Evolutionary conservation across 441 rosid genomes (phyloP).

Genomic region (Bocquillonia castaneifolia): DNA sequence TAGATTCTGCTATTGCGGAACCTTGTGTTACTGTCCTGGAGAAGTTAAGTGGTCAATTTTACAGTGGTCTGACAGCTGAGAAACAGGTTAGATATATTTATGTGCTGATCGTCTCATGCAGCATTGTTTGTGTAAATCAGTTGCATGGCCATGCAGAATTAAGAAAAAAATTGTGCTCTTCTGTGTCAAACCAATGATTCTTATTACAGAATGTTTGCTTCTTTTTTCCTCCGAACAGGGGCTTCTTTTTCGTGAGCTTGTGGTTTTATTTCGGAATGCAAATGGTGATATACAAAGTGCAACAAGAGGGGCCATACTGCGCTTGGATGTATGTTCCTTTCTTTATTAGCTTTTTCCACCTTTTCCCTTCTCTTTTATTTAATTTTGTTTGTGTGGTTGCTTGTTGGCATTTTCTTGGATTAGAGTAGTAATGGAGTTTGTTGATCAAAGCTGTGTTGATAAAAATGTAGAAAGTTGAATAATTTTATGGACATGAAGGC

Average conservation of each 20-base stretch:
- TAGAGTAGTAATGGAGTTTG: not conserved
- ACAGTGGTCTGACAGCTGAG: slow-evolving; percentile 44
- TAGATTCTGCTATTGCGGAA: slow-evolving; percentile 49
- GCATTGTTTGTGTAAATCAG: not conserved
- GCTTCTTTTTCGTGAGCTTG: slow-evolving; percentile 57
- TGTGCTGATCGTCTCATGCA: not conserved
- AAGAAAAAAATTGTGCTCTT: not conserved
- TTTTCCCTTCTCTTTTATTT: not conserved
- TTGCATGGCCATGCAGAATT: not conserved
- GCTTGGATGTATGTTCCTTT: slow-evolving; percentile 58
- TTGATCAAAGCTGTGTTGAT: not conserved
- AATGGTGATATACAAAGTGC: slow-evolving; percentile 65
- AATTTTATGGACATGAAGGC: not conserved
- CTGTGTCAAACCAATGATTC: no score
- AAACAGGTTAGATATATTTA: slow-evolving; percentile 53
- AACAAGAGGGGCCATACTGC: slow-evolving; percentile 69
- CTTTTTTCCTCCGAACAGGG: slow-evolving; percentile 42
- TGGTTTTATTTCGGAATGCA: slow-evolving; percentile 50
- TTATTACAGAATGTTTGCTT: slow-evolving; percentile 1
- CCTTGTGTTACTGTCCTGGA: slow-evolving; percentile 70
- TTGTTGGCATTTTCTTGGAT: not conserved
- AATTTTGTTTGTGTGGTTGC: slow-evolving; percentile 4
- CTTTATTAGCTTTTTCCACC: slow-evolving; percentile 11
- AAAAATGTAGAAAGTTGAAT: not conserved
- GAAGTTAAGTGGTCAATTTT: slow-evolving; percentile 53